A percentile compares a stretch with the other conserved stretches of the same genome.
These are phyloP conservation scores for Cryphonectria radicalis DNA, from an alignment of 2,329 filamentous ascomycete species.

Conservation along the genomic window DNA sequence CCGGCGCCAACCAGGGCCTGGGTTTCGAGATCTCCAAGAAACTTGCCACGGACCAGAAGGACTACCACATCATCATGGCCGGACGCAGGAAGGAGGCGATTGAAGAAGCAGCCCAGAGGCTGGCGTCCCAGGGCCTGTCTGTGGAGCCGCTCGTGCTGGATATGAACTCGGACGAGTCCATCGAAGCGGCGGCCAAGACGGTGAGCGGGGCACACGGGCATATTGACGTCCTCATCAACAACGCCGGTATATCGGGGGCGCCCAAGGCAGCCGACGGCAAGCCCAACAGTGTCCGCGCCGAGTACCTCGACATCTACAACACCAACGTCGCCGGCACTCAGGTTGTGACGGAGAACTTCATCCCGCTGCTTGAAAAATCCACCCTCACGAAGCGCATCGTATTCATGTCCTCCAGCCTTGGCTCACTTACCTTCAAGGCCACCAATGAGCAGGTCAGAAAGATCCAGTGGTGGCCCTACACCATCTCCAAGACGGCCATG, in stretches of 20 bases:
- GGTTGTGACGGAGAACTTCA: slow-evolving; percentile 38
- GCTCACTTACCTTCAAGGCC: slow-evolving; percentile 27
- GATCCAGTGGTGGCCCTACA: slow-evolving; percentile 30
- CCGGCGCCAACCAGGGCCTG: slow-evolving; percentile 48
- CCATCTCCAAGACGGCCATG: slow-evolving; percentile 36
- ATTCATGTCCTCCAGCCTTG: slow-evolving; percentile 34
- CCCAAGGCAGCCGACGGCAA: slow-evolving; percentile 22
- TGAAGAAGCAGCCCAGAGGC: slow-evolving; percentile 40
- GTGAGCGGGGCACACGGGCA: slow-evolving; percentile 39
- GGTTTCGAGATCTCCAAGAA: slow-evolving; percentile 47
- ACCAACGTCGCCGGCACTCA: slow-evolving; percentile 40
- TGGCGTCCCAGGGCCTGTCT: slow-evolving; percentile 35
- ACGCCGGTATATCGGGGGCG: slow-evolving; percentile 34
- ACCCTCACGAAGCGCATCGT: slow-evolving; percentile 33
- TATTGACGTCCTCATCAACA: slow-evolving; percentile 41
- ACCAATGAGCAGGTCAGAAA: slow-evolving; percentile 4
- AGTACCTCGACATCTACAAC: slow-evolving; percentile 35
- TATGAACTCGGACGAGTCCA: slow-evolving; percentile 46
- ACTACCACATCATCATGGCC: slow-evolving; percentile 46
- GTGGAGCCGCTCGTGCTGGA: slow-evolving; percentile 47
- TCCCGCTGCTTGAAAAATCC: slow-evolving; percentile 40
- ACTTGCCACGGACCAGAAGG: slow-evolving; percentile 40
- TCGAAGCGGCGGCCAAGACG: slow-evolving; percentile 40
- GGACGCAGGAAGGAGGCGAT: slow-evolving; percentile 42
- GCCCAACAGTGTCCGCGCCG: slow-evolving; percentile 28